phyloP scores from a whole-genome alignment of 495 filamentous ascomycete species.

The Talaromyces stipitatus region DNA sequence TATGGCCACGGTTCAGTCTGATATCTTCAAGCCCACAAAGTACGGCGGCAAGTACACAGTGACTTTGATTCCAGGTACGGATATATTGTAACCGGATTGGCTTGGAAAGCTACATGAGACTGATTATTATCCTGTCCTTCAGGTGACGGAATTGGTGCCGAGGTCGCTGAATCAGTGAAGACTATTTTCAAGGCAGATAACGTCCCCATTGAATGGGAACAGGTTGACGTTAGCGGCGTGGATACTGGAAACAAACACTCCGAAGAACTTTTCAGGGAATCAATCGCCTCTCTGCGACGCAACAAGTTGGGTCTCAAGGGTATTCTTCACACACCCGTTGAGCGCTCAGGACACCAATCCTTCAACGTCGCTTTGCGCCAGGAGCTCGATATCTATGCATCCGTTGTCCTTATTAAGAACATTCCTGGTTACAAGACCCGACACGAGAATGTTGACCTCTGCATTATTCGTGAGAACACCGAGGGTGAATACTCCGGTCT shows the following conservation, averaged over 20 bases:
- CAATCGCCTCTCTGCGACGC: conserved; percentile 86
- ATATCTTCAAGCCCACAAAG: conserved; percentile 98
- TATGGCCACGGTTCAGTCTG: conserved; percentile 71
- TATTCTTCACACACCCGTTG: conserved; percentile 94
- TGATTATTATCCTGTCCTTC: conserved; percentile 8
- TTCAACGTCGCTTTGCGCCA: conserved; percentile 99
- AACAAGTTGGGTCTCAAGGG: conserved; percentile 98
- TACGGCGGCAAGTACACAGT: conserved; percentile 99
- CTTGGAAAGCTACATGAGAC: neutral
- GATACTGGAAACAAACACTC: conserved; percentile 81
- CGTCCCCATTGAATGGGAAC: conserved; percentile 97
- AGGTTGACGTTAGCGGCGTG: conserved; percentile 91
- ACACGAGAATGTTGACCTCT: conserved; percentile 92
- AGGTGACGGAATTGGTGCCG: conserved; percentile 96
- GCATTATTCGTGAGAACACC: conserved; percentile 99
- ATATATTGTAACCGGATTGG: neutral
- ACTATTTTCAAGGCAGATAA: conserved; percentile 99
- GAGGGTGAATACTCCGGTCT: conserved; percentile 98
- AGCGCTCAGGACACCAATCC: conserved; percentile 94
- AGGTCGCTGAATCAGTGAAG: conserved; percentile 96
- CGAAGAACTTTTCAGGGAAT: conserved; percentile 90
- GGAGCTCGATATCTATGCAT: conserved; percentile 99
- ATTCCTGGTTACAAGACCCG: conserved; percentile 97
- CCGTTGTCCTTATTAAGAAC: conserved; percentile 97
- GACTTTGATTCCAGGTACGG: conserved; percentile 84